phyloP scores from a whole-genome alignment of 2,329 filamentous ascomycete genomes.

The Mollisia scopiformis region DNA sequence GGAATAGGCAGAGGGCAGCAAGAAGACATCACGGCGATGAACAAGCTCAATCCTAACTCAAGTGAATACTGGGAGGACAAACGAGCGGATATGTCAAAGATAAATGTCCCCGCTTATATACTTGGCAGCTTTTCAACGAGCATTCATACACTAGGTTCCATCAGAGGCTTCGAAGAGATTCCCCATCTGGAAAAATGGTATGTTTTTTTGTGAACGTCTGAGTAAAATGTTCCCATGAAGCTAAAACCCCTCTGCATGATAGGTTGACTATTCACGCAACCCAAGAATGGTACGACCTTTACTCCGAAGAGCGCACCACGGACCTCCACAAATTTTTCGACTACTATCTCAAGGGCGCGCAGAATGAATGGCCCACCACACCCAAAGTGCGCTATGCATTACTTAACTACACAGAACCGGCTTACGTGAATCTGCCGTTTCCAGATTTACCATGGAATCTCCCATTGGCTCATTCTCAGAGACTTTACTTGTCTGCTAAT shows the following conservation, averaged over 20 bases:
- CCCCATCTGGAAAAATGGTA: conserved; percentile 17
- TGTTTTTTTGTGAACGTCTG: too few relatives aligned
- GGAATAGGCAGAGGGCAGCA: background rate
- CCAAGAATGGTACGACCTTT: conserved; percentile 52
- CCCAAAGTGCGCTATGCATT: conserved; percentile 46
- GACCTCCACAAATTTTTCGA: conserved; percentile 45
- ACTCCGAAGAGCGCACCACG: conserved; percentile 40
- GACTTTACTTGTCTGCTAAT: conserved; percentile 33
- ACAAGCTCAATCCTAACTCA: conserved; percentile 3
- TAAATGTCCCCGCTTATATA: conserved; percentile 21
- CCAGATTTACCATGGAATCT: conserved; percentile 36
- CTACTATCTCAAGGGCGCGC: conserved; percentile 43
- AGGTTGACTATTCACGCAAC: conserved; percentile 24
- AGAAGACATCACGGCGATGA: conserved; percentile 19
- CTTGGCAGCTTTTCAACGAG: conserved; percentile 8
- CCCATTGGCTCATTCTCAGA: conserved; percentile 39
- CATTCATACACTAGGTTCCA: conserved; percentile 15
- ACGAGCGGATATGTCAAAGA: conserved; percentile 6
- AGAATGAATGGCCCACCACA: conserved; percentile 51
- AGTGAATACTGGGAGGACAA: conserved; percentile 24
- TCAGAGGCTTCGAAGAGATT: conserved; percentile 7
- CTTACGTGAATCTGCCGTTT: conserved; percentile 38
- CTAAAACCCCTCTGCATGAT: too few relatives aligned
- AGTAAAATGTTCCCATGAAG: too few relatives aligned
- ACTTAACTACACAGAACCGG: conserved; percentile 22